Percentiles rank a stretch among this genome's conserved stretches.
Evolutionary conservation across 805 yeast species (phyloP).

Genomic region (Kregervanrija delftensis): DNA sequence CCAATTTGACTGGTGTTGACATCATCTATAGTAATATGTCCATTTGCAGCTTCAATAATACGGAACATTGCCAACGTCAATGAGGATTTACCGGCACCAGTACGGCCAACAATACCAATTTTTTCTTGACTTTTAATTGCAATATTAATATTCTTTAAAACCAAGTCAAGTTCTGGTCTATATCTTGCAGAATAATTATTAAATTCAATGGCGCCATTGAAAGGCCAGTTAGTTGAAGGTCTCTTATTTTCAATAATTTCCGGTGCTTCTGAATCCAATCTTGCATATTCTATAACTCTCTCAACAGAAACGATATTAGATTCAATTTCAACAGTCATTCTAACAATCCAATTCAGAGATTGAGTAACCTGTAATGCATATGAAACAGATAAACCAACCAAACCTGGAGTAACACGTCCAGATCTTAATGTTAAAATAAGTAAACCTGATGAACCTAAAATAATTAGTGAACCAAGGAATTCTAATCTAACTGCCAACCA

Average conservation of each 20-base stretch:
- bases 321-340: conserved; percentile 98
- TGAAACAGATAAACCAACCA: conserved; percentile 88
- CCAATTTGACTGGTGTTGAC: conserved; percentile 64
- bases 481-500: conserved; percentile 97
- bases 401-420: conserved; percentile 78
- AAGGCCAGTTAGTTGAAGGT: conserved; percentile 74
- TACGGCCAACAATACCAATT: conserved; percentile 92
- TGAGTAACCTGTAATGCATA: conserved; percentile 92
- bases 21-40: conserved; percentile 62
- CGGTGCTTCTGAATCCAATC: conserved; percentile 67
- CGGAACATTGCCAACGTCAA: conserved; percentile 79
- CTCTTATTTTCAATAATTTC: conserved; percentile 38
- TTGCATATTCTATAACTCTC: conserved; percentile 52
- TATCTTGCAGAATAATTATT: conserved; percentile 76
- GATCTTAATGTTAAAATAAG: conserved; percentile 61
- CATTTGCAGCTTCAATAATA: conserved; percentile 67
- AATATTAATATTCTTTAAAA: conserved; percentile 60
- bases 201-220: conserved; percentile 58
- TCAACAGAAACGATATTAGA: conserved; percentile 87
- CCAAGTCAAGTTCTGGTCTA: conserved; percentile 74
- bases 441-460: conserved; percentile 78
- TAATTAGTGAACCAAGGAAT: conserved; percentile 82
- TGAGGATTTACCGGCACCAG: conserved; percentile 94
- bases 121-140: conserved; percentile 70
- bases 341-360: conserved; percentile 92